These are phyloP conservation scores for Penicilliopsis zonata DNA, from an alignment of 495 filamentous ascomycete species.

Conservation along the genomic window DNA sequence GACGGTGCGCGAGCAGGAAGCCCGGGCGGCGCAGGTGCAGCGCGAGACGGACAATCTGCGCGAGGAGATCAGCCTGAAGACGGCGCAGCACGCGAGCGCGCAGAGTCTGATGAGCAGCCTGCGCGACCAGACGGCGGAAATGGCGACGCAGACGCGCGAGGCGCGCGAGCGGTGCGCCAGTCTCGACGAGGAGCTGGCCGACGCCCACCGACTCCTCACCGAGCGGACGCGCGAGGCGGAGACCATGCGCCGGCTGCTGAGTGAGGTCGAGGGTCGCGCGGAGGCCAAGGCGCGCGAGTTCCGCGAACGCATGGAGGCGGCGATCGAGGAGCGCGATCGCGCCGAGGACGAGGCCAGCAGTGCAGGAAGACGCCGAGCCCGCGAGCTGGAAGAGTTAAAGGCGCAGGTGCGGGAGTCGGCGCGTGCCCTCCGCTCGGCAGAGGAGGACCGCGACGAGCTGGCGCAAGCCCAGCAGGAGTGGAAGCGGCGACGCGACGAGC, in stretches of 20 bases:
- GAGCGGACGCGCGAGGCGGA: conserved; percentile 93
- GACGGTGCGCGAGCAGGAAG: conserved; percentile 58
- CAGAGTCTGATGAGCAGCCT: conserved; percentile 80
- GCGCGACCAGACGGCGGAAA: conserved; percentile 81
- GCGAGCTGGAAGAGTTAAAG: conserved; percentile 82
- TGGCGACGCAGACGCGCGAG: conserved; percentile 90
- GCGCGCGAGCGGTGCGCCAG: conserved; percentile 68
- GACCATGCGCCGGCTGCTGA: conserved; percentile 82
- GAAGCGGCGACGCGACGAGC: conserved; percentile 57
- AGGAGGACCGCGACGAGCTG: conserved; percentile 58
- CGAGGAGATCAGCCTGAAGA: conserved; percentile 76
- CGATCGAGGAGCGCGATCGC: conserved; percentile 82
- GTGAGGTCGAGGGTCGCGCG: conserved; percentile 73
- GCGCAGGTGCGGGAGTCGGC: conserved; percentile 69
- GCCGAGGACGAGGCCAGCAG: conserved; percentile 82
- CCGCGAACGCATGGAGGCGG: conserved; percentile 77
- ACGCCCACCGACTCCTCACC: conserved; percentile 74
- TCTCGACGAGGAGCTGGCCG: conserved; percentile 85
- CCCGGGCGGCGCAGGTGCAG: conserved; percentile 50
- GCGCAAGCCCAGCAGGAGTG: conserved; percentile 61
- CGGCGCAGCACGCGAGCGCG: conserved; percentile 71
- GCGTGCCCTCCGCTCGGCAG: conserved; percentile 53
- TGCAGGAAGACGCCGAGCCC: conserved; percentile 57
- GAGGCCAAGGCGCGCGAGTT: conserved; percentile 76
- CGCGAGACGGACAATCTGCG: conserved; percentile 53